Evolutionary conservation across 371 early-diverging fungal species (phyloP), one percentile per base, ranked within the genome.

Genomic region (Rhizopus stolonifer): DNA sequence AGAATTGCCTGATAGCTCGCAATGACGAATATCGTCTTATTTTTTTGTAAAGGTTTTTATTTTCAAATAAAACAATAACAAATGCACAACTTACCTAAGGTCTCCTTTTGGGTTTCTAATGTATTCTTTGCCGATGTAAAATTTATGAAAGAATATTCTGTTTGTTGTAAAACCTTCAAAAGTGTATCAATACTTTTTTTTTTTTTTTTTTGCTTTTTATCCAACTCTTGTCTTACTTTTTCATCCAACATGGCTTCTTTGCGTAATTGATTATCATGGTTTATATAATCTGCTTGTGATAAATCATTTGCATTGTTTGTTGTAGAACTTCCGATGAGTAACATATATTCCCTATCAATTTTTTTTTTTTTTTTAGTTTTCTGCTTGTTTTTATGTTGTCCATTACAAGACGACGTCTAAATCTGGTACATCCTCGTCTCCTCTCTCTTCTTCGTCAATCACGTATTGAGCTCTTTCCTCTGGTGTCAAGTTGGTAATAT

Each of bases 401-500:
- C 32, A 10, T 51, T 56, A 61, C 62, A 48, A 61, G 11, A 61
- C 24, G 22, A 52, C 53, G 38, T 57, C 54, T 34, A 40, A 46
- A 10, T 54, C 46, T 7, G 60, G 55, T 44, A n/a, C 21, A 18
- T 34, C 24, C 4, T 10, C 17, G n/a, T 39, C 29, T 14, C 54
- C 55, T 38, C 31, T 19, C 26, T 64, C 22, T 39, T 57, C 52
- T 42, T 62, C 54, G 34, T 42, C 50, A 7, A 54, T 54, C 29
- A 55, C 44, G 18, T 36, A 47, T 5, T 45, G 42, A 18, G 74
- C 70, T 52, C 74, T 64, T 51, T 68, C 64, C 17, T 68, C 70
- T 15, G 74, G 70, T 32, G 74, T 66, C 65, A 74, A 34, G 13
- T 70, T 70, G 8, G 61, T 43, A 2, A 74, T 10, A 1, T 38